Percentiles rank a stretch among this genome's conserved stretches.
Conservation (phyloP, 2,329 filamentous ascomycete species). For the Ophiostoma australiae region DNA sequence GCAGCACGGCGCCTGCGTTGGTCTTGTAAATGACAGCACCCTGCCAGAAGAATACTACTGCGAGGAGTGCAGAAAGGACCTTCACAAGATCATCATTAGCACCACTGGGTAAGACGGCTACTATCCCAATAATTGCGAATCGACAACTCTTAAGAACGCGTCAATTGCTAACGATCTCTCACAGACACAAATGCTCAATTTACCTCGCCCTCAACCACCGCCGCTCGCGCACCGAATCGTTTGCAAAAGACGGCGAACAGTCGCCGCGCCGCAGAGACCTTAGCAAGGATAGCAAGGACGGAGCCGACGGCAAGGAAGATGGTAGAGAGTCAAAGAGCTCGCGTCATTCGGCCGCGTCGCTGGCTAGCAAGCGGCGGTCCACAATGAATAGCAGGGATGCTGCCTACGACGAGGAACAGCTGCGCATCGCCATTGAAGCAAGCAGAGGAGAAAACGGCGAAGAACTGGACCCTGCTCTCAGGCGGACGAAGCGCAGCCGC, state of each 20-base stretch:
- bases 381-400: slow-evolving; percentile 97
- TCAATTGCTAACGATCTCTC: slow-evolving; percentile 18
- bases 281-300: slow-evolving; percentile 51
- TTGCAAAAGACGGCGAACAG: slow-evolving; percentile 57
- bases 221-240: slow-evolving; percentile 58
- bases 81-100: slow-evolving; percentile 77
- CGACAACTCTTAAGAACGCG: background rate
- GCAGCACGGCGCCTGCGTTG: slow-evolving; percentile 97
- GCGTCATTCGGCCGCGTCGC: slow-evolving; percentile 47
- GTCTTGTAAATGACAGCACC: slow-evolving; percentile 88
- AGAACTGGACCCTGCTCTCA: slow-evolving; percentile 50
- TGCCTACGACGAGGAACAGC: slow-evolving; percentile 91
- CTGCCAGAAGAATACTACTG: slow-evolving; percentile 98
- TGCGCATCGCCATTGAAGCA: slow-evolving; percentile 86
- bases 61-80: slow-evolving; percentile 85
- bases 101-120: slow-evolving; percentile 65
- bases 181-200: slow-evolving; percentile 61
- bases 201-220: slow-evolving; percentile 57
- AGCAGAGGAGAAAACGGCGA: slow-evolving; percentile 74
- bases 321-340: slow-evolving; percentile 32
- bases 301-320: slow-evolving; percentile 17
- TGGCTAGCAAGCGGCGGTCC: slow-evolving; percentile 75
- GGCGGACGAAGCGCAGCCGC: slow-evolving; percentile 71
- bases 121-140: too few species aligned
- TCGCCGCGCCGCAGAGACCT: slow-evolving; percentile 50